These are phyloP conservation scores for Eucalyptus pauciflora DNA, from an alignment of 345 rosid genomes.

Conservation along the genomic window DNA sequence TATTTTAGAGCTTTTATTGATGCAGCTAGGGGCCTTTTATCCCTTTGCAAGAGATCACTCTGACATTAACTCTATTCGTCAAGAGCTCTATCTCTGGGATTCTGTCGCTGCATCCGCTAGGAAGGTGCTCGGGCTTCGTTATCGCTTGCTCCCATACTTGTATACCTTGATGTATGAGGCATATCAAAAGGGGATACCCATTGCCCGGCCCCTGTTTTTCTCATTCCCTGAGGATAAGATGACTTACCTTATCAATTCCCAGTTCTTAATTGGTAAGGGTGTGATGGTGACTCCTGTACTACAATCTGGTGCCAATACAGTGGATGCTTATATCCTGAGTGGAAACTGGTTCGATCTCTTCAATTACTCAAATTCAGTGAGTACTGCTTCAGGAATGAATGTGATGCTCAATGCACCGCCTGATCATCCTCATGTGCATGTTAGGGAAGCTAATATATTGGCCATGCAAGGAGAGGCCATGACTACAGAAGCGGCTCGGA, in stretches of 20 bases:
- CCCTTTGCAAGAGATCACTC: conserved; percentile 84
- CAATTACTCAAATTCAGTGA: conserved; percentile 31
- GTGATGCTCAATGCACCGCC: conserved; percentile 34
- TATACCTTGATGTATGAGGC: conserved; percentile 67
- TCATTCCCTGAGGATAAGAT: conserved; percentile 42
- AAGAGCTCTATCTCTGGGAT: conserved; percentile 72
- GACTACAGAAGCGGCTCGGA: conserved; percentile 46
- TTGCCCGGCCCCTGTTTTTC: conserved; percentile 79
- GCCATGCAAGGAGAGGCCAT: conserved; percentile 64
- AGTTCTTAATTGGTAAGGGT: conserved; percentile 53
- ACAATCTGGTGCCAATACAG: conserved; percentile 9
- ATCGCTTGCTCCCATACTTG: conserved; percentile 51
- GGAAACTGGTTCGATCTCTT: conserved; percentile 72
- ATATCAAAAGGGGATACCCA: conserved; percentile 44
- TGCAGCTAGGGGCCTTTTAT: conserved; percentile 71
- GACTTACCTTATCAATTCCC: conserved; percentile 33
- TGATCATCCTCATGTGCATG: conserved; percentile 49
- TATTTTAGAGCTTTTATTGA: not conserved
- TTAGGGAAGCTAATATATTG: conserved; percentile 47
- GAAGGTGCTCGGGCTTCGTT: conserved; percentile 60
- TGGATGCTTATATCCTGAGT: conserved; percentile 46
- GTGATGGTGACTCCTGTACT: conserved; percentile 53
- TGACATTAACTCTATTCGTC: conserved; percentile 1
- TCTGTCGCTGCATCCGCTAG: conserved; percentile 57
- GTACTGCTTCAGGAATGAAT: conserved; percentile 11